Evolutionary conservation across 768 basidiomycete genomes (phyloP), one percentile per base, ranked within the genome.

Genomic region (Suillus tomentosus): DNA sequence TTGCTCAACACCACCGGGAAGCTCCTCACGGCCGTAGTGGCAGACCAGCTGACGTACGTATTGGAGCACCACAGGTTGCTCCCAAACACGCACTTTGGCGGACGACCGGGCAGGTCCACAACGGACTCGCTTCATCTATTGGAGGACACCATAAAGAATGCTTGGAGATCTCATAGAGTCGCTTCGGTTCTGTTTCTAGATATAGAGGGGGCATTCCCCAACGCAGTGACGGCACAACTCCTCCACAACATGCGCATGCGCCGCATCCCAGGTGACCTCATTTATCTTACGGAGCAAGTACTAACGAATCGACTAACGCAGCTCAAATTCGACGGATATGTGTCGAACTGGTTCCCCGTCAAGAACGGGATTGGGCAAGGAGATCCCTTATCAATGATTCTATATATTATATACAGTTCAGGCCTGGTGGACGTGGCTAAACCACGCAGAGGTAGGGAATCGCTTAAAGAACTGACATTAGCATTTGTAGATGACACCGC

Each of bases 201-300:
- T 2, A 58, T 42, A 0, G 55, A 56, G 4, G 80, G 76, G 0
- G 79, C 81, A 3, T 83, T 81, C 62, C 81, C 78, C 0, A 81
- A 76, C 62, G 74, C 74, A 1, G 76, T 74, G 7, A 71, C 64
- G 0, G 70, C 73, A 0, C n/a, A 65, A 0, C 75, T 82, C 0
- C 34, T 75, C 0, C 74, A 78, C 61, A 74, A 79, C 56, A 63
- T 81, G 59, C n/a, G 17, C 34, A 63, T 62, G 47, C 34, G 39
- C 8, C 62, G 70, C 3, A 62, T 76, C 1, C 77, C 78, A 48
- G 47, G 13, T 60, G 64, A 56, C 64, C 5, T 65, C 2, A 40
- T 67, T 4, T 0, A 22, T 7, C 42, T 40, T 17, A 60, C 73
- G 19, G 27, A 57, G 15, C 22, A 57, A 3, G 50, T 68, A 8